These are phyloP conservation scores for Auricularia auricula-judae DNA, from an alignment of 768 basidiomycete species.

Conservation along the genomic window DNA sequence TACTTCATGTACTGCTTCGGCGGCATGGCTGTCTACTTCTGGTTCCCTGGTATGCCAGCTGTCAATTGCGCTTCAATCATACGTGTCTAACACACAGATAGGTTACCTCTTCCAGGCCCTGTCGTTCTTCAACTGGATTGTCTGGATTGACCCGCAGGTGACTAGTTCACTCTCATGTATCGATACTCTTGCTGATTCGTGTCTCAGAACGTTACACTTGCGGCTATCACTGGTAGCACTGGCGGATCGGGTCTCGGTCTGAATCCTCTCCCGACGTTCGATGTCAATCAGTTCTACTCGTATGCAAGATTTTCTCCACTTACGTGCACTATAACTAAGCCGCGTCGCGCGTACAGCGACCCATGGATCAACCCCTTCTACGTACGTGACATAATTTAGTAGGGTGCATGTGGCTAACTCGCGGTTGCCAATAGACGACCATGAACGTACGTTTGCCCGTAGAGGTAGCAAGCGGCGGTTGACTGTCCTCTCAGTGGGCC, in stretches of 20 bases:
- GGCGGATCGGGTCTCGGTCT: slow-evolving; percentile 23
- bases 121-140: slow-evolving; percentile 13
- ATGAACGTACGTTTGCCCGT: neutral
- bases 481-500: neutral
- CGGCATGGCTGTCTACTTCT: slow-evolving; percentile 17
- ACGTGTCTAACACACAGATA: too few species aligned
- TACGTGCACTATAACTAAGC: neutral
- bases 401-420: neutral
- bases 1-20: slow-evolving; percentile 11
- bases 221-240: slow-evolving; percentile 6
- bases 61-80: too few species aligned
- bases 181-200: slow-evolving; percentile 28
- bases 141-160: slow-evolving; percentile 11
- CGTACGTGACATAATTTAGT: slow-evolving; percentile 7
- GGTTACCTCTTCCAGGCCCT: slow-evolving; percentile 14
- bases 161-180: slow-evolving; percentile 21
- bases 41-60: slow-evolving; percentile 13
- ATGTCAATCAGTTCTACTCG: slow-evolving; percentile 20
- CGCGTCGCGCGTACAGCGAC: neutral
- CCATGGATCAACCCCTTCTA: slow-evolving; percentile 1
- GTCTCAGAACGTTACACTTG: slow-evolving; percentile 23
- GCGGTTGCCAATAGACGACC: neutral
- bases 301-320: neutral
- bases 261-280: slow-evolving; percentile 26
- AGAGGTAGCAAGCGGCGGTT: neutral